A percentile compares a stretch with the other conserved stretches of the same genome.
Conservation (phyloP, 2,329 filamentous ascomycete species). For the Penicillium sp. region DNA sequence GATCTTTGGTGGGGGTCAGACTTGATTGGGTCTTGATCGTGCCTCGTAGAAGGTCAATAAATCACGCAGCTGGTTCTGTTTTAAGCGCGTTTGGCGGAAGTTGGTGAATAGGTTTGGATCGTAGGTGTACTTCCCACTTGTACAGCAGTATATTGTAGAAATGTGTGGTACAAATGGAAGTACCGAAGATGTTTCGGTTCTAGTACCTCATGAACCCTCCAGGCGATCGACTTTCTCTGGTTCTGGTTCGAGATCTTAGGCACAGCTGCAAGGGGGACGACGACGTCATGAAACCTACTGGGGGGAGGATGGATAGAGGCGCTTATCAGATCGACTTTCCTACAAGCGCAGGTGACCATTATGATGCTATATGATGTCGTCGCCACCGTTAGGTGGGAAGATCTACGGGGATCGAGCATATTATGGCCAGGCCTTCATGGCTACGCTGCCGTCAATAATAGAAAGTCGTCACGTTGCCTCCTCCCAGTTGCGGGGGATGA, state of each 20-base stretch:
- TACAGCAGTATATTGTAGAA: too few species aligned
- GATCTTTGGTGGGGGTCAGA: neutral
- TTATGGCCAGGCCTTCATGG: neutral
- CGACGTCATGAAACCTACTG: slow-evolving; percentile 5
- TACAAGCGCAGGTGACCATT: neutral
- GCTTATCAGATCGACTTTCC: neutral
- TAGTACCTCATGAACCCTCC: neutral
- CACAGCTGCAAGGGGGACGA: neutral
- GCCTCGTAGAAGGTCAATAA: neutral
- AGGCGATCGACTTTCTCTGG: neutral
- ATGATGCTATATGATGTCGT: neutral
- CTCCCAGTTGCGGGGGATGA: neutral
- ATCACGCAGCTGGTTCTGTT: neutral
- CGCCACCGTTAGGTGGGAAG: neutral
- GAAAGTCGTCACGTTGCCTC: neutral
- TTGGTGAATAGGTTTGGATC: neutral
- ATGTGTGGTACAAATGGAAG: neutral
- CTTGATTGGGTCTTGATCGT: slow-evolving; percentile 2
- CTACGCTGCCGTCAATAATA: neutral
- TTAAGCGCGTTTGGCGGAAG: neutral
- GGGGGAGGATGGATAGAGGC: neutral
- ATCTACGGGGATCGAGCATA: slow-evolving; percentile 1
- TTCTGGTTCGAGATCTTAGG: neutral
- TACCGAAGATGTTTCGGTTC: neutral
- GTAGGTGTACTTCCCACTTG: too few species aligned